Conservation (phyloP, 495 filamentous ascomycete species). For the Aspergillus kassunensis region DNA sequence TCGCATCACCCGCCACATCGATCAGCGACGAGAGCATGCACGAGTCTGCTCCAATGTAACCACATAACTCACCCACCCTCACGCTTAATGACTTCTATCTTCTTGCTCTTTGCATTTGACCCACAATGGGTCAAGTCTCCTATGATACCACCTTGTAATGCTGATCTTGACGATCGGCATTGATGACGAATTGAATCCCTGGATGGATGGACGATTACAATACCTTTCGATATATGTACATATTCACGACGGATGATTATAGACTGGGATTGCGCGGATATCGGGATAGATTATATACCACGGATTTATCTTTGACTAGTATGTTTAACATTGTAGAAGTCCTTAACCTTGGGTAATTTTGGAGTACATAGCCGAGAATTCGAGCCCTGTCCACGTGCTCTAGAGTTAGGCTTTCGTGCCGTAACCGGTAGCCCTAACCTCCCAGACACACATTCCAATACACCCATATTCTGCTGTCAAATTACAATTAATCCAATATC, state of each 20-base stretch:
- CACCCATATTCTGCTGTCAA: too few relatives aligned
- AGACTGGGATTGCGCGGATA: not conserved
- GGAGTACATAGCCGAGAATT: too few relatives aligned
- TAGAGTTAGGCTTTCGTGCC: too few relatives aligned
- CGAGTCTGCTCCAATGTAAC: slow-evolving; percentile 19
- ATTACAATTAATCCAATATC: too few relatives aligned
- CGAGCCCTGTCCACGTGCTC: too few relatives aligned
- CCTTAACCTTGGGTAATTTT: too few relatives aligned
- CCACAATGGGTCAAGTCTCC: too few relatives aligned
- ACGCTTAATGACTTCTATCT: slow-evolving; percentile 9
- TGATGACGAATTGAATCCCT: slow-evolving; percentile 19
- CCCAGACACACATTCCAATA: too few relatives aligned
- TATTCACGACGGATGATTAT: slow-evolving; percentile 19
- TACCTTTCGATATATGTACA: slow-evolving; percentile 15
- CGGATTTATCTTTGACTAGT: too few relatives aligned
- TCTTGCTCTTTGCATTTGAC: not conserved
- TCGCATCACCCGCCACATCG: slow-evolving; percentile 32
- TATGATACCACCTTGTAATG: too few relatives aligned
- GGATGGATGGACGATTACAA: slow-evolving; percentile 16
- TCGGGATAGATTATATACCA: not conserved
- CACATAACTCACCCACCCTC: not conserved
- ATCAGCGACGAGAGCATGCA: slow-evolving; percentile 23
- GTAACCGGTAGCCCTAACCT: too few relatives aligned
- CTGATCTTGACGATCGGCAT: slow-evolving; percentile 11
- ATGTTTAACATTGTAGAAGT: too few relatives aligned